Conservation (phyloP, 768 basidiomycete species). For the Russula olivacea region DNA sequence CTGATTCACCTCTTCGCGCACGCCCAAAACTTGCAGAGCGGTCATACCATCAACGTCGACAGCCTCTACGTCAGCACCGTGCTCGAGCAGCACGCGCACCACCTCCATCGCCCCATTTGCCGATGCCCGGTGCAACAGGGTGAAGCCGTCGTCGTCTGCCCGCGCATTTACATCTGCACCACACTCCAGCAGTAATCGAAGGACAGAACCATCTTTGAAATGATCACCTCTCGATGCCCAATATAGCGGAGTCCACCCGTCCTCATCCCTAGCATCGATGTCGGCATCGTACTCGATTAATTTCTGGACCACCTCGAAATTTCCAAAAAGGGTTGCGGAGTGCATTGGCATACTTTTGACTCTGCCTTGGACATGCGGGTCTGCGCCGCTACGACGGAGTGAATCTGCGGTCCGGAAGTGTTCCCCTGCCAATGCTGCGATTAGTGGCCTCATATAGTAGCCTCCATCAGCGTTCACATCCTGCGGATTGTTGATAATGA, state of each 20-base stretch:
- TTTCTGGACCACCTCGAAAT: neutral
- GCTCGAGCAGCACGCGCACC: too few relatives aligned
- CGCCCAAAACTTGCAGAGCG: too few relatives aligned
- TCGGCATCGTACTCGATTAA: neutral
- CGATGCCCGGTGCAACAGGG: too few relatives aligned
- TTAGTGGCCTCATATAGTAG: neutral
- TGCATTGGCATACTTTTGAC: neutral
- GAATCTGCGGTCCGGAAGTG: neutral
- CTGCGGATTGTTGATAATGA: neutral
- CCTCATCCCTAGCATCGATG: neutral
- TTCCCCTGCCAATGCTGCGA: neutral
- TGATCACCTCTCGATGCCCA: neutral
- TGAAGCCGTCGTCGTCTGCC: too few relatives aligned
- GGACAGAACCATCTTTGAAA: too few relatives aligned
- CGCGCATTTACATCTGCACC: too few relatives aligned
- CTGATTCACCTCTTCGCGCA: too few relatives aligned
- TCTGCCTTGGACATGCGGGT: neutral
- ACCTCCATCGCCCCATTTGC: too few relatives aligned
- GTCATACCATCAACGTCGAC: too few relatives aligned
- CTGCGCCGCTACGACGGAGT: neutral
- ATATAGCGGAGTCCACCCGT: neutral
- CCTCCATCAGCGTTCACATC: neutral
- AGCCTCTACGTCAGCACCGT: too few relatives aligned
- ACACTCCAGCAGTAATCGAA: too few relatives aligned
- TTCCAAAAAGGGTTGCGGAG: neutral